Base-by-base conservation (phyloP, 129 eudicot species). In the Sambucus nigra region DNA sequence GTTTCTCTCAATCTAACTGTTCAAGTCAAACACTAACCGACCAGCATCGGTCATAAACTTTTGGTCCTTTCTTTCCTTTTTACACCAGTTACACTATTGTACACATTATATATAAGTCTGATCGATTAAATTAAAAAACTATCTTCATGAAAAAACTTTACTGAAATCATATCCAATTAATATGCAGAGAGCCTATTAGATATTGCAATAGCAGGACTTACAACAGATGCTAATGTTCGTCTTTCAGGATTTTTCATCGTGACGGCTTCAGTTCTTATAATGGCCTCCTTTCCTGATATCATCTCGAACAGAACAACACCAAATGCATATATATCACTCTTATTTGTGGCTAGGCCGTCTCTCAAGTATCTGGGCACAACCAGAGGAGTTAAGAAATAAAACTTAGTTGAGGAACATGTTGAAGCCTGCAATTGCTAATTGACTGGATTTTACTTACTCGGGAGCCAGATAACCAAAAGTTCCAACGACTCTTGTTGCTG, bases 391-490 rank as follows among this genome's bases (percentile, higher is more conserved):
- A 41, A 58, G 38, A 15, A 23, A 17, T 51, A 32, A 47, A 47
- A 26, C 27, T 26, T 38, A 53, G 51, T 10, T 21, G 9, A 31
- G 22, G 46, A 65, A 9, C 47, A 42, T 41, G 24, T 5, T 19
- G 7, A 1, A 18, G 25, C 49, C 23, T 41, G 18, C 26, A 53
- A 42, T 44, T 23, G 64, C 28, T 31, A 46, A 38, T 40, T 28
- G 23, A 46, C 19, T 9, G 60, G 17, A 44, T 3, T n/a, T 49
- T 29, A 69, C 98, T 71, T 80, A 91, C 99, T 91, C 99, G 7
- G 99, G 99, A 69, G 99, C 95, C 56, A 91, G 73, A 69, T 91
- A 91, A 55, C 99, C 99, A 49, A 72, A 86, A 23, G 99, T 91
- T 64, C 99, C 99, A 41, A 91, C 99, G 47, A 91, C 95, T 72